Base-by-base conservation (phyloP, 139 green algal species). In the Auxenochlorella protothecoides region DNA sequence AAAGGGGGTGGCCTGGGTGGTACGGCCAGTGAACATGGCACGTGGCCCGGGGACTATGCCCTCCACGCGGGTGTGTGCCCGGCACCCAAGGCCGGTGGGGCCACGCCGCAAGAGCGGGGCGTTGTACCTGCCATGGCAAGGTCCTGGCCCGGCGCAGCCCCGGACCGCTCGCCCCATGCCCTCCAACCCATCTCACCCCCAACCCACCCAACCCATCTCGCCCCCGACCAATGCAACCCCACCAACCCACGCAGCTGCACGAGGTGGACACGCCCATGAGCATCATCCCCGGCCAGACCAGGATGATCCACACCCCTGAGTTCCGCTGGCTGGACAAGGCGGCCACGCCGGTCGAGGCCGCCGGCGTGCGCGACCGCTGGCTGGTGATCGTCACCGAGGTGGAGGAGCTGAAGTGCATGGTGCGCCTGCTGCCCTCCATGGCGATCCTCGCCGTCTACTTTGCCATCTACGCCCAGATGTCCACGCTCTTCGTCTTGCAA, bases 401-500 rank as follows among this genome's bases (percentile, higher is more conserved):
- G 59, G 88, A 96, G 79, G 91, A 97, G 84, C 85, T 97, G 12
- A 91, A 92, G 79, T 76, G 89, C 73, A 85, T 97, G 63, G 72
- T 92, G 76, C 82, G 92, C 55, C 83, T 97, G 74, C 72, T 95
- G 67, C 90, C 90, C 56, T 78, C 97, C 16, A 92, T 93, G 78
- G 78, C 85, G 69, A 88, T 86, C 57, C 90, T 86, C 53, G 86
- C 91, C 65, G 60, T 93, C 52, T 97, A 92, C 85, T 92, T 88
- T 78, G 91, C 87, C 27, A 84, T 96, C 61, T 96, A 96, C 80
- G 84, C 78, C 7, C 85, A 90, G 81, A 96, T 97, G 91, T 79
- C 80, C 74, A 89, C 83, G 63, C 83, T 96, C 27, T 97, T 97
- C 73, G 84, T 96, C 74, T 67, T 87, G 65, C 90, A 96, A 73